Evolutionary conservation across 2,329 filamentous ascomycete species (phyloP), one percentile per base, ranked within the genome.

Genomic region (Nigrograna mackinnonii): DNA sequence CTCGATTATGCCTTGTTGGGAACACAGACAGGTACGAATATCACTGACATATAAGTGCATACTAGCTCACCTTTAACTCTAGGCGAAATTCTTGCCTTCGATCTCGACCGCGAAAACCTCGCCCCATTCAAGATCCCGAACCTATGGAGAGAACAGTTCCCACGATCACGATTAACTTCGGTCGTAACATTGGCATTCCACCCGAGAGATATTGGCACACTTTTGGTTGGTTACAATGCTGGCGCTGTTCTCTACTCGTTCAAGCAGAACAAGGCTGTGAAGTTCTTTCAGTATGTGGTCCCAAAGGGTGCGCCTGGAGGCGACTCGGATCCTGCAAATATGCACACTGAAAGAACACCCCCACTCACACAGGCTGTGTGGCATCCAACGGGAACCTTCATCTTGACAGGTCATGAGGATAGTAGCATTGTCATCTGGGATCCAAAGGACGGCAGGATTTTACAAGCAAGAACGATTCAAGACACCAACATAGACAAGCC

Each of bases 341-440:
- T 83, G 24, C 82, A 84, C 43, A 78, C 79, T 12, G 65, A 80
- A 45, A 83, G 91, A 37, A 82, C 78, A 55, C 94, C 92, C 12
- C 82, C 79, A 44, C 70, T 97, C 47, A 89, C 85, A 1, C 88
- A 95, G 55, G 91, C 90, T 1, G 68, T 92, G 13, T 99, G 92
- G 91, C 94, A 99, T 71, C 94, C 94, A 0, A 95, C 89, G 1
- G 94, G 91, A 0, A 95, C 89, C 0, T 96, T 96, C 58, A 73
- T 96, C 26, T 65, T 94, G 52, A 95, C 90, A 0, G 88, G 85
- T 1, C 88, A 96, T 61, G 91, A 96, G 42, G 94, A 99, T 64
- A 86, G 87, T 22, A 96, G 89, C 55, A 74, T 99, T 35, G 92
- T 95, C 0, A 87, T 97, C 54, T 99, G 92, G 91, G 94, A 99